phyloP scores from a whole-genome alignment of 306 rosid species.

The Coriaria nepalensis region DNA sequence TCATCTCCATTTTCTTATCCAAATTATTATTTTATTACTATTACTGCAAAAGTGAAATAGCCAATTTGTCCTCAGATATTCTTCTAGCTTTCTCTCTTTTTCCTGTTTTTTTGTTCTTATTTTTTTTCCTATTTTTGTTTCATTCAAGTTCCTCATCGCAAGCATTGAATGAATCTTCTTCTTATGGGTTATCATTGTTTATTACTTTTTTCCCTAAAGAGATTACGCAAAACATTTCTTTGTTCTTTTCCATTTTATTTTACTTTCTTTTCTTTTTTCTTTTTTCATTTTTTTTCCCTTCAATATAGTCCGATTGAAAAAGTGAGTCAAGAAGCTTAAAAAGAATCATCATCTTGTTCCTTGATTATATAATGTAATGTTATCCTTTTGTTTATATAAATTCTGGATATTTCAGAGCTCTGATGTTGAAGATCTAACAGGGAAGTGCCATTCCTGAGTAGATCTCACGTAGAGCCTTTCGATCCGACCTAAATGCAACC shows the following conservation, averaged over 20 bases:
- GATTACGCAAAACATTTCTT: background rate
- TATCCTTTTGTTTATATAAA: background rate
- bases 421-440: constrained; percentile 31
- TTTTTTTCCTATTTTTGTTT: background rate
- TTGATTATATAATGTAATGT: background rate
- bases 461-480: constrained; percentile 15
- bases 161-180: no score
- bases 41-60: background rate
- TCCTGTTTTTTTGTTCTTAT: background rate
- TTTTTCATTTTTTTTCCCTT: constrained; percentile 1
- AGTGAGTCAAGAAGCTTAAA: constrained; percentile 34
- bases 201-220: background rate
- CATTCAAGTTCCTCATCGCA: background rate
- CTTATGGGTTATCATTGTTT: no score
- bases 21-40: no score
- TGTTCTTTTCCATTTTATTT: background rate
- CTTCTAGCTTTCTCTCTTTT: background rate
- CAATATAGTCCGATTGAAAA: constrained; percentile 18
- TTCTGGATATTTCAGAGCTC: constrained; percentile 15
- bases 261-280: background rate
- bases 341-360: background rate
- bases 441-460: constrained; percentile 16
- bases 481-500: constrained; percentile 26
- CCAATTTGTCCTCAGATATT: background rate
- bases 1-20: no score